Evolutionary conservation across 169 alveolate genomes (phyloP), one percentile per base, ranked within the genome.

Genomic region (Babesia ovis): DNA sequence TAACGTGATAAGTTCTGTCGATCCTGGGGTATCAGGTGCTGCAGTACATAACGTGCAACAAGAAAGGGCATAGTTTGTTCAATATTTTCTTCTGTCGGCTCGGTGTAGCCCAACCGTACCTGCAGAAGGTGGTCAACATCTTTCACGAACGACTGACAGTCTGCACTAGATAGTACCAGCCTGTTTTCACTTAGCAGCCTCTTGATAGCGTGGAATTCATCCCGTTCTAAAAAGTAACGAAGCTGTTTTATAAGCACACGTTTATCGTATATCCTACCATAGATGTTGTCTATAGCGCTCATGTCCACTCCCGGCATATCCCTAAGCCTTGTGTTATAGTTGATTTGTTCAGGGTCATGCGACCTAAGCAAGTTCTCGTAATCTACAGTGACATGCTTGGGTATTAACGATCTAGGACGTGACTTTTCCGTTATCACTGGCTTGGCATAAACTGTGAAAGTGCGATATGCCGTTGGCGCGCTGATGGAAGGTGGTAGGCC

Each of bases 261-360:
- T 43, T 90, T 73, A 60, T 89, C 91, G 48, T 76, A 85, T 27
- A 89, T 89, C 27, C 77, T 32, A 0, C 94, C 94, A 57, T 89
- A 89, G 37, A 89, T 50, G 71, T 89, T 74, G 59, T 85, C 92
- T 4, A 89, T 72, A 2, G 67, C 62, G 23, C 53, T 37, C 37
- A 83, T 83, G 68, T 89, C 77, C 18, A 89, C 82, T 25, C 90
- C 94, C 23, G 74, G 81, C 59, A 72, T 61, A 41, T 69, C 84
- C 22, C 90, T 69, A 27, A 89, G 64, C 29, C 91, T 57, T n/a
- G 94, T 89, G 53, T 89, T 89, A 73, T 85, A 89, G 82, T 89
- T 89, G 46, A 89, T 85, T 23, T 67, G 73, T 6, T 82, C 80
- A 0, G 90, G 91, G 31, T 83, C 72, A 70, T 59, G 90, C 25